Base-by-base conservation (phyloP, 371 early-diverging fungal species). In the Paraphysoderma sedebokerense region DNA sequence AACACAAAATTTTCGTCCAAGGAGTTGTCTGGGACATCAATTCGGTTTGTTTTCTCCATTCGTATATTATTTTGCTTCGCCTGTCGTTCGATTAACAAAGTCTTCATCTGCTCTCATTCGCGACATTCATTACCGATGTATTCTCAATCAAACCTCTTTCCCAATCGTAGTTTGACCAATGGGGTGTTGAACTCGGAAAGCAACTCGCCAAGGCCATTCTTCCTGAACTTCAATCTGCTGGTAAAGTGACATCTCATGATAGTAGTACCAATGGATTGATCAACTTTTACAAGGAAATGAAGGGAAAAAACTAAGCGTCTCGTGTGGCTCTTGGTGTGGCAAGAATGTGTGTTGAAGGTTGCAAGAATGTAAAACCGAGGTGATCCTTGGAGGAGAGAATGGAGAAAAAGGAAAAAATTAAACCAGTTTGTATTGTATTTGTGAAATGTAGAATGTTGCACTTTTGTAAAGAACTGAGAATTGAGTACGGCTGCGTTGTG, bases 171-270 rank as follows among this genome's bases (percentile, higher is more conserved):
- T 45, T 70, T 62, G 92, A 92, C 57, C 92, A 98, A 75, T 97
- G 97, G 91, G 99, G 99, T 52, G 99, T 99, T 39, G 93, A 98
- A 63, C 79, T 98, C 19, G 99, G 99, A 56, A 99, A 99, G 77
- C 91, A 88, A 62, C 72, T 98, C 44, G 98, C 99, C 49, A 96
- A 87, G 72, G 87, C 81, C 48, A 92, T 98, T 48, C 67, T 92
- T 33, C 83, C 88, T 9, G 89, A 92, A 63, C 66, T 97, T 49
- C 49, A 68, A 47, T 60, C 59, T 29, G 45, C 68, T 41, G 63
- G 57, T 24, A 57, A 60, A 2, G 82, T 91, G 34, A 46, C 54
- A 19, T 65, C 74, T 37, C 95, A 93, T 55, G 95, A 95, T 65
- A 70, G 81, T 44, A 82, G 82, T 23, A 95, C 95, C 54, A 89